A percentile compares a stretch with the other conserved stretches of the same genome.
phyloP scores from a whole-genome alignment of 2,329 filamentous ascomycete genomes.

The Aspergillus floridensis region DNA sequence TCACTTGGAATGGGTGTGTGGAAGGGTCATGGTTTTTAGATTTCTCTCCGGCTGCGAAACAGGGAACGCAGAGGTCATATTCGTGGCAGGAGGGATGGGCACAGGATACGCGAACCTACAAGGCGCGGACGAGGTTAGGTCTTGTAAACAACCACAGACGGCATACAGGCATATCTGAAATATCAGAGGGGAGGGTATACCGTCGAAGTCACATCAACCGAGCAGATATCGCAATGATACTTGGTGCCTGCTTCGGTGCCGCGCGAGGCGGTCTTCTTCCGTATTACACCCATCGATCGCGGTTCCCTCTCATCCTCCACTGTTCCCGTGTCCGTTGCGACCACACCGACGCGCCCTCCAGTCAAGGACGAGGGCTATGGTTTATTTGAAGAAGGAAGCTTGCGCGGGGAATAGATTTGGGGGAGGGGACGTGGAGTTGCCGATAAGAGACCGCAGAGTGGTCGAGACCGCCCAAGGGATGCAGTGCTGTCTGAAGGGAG shows the following conservation, averaged over 20 bases:
- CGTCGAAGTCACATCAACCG: slow-evolving; percentile 93
- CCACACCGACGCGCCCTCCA: slow-evolving; percentile 29
- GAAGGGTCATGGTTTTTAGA: slow-evolving; percentile 83
- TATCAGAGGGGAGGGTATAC: slow-evolving; percentile 48
- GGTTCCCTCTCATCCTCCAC: slow-evolving; percentile 41
- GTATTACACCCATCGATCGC: slow-evolving; percentile 79
- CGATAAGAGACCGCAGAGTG: slow-evolving; percentile 2
- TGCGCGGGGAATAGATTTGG: slow-evolving; percentile 4
- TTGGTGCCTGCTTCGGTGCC: slow-evolving; percentile 87
- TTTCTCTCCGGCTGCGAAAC: slow-evolving; percentile 78
- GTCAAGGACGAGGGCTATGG: slow-evolving; percentile 27
- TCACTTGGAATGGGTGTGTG: slow-evolving; percentile 85
- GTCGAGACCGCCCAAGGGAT: slow-evolving; percentile 15
- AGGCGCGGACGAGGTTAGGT: slow-evolving; percentile 2
- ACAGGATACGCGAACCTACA: slow-evolving; percentile 88
- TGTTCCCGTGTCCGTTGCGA: slow-evolving; percentile 33
- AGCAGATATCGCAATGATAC: slow-evolving; percentile 96
- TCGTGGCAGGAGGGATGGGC: slow-evolving; percentile 80
- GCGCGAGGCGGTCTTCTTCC: slow-evolving; percentile 86
- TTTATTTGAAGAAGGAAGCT: background rate
- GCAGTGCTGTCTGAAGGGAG: slow-evolving; percentile 2
- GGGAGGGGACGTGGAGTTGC: slow-evolving; percentile 5
- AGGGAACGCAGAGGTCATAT: slow-evolving; percentile 95
- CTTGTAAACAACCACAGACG: background rate
- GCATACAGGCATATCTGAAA: too few relatives aligned